These are phyloP conservation scores for Acorus gramineus DNA, from an alignment of 106 monocot genomes.

Conservation along the genomic window DNA sequence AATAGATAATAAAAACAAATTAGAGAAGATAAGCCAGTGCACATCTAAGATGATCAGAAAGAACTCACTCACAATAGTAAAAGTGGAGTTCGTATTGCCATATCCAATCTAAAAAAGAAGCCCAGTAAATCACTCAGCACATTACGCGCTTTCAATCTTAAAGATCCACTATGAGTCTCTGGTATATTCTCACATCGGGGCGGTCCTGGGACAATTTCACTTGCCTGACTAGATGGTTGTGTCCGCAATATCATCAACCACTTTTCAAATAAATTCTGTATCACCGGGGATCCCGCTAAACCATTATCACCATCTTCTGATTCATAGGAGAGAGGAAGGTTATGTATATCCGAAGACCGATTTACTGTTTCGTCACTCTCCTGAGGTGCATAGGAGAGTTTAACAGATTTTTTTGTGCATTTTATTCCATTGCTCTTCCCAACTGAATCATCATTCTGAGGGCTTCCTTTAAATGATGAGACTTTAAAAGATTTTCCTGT, in stretches of 20 bases:
- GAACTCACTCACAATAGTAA: slow-evolving; percentile 47
- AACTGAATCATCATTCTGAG: slow-evolving; percentile 28
- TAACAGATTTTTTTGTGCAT: slow-evolving; percentile 21
- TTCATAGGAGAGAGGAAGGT: slow-evolving; percentile 19
- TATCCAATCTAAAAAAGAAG: slow-evolving; percentile 39
- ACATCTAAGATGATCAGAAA: no score
- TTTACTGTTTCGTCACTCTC: slow-evolving; percentile 27
- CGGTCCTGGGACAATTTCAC: slow-evolving; percentile 9
- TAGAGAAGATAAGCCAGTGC: no score
- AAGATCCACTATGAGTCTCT: slow-evolving; percentile 8
- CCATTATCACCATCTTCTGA: slow-evolving; percentile 18
- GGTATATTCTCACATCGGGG: slow-evolving; percentile 1
- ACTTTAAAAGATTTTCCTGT: slow-evolving; percentile 35
- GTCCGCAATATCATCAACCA: slow-evolving; percentile 43
- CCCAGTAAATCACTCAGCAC: slow-evolving; percentile 18
- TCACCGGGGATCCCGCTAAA: slow-evolving; percentile 18
- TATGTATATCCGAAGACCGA: slow-evolving; percentile 26
- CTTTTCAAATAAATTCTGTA: slow-evolving; percentile 42
- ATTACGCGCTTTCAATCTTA: slow-evolving; percentile 8
- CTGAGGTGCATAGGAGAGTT: slow-evolving; percentile 24
- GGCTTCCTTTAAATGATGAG: slow-evolving; percentile 46
- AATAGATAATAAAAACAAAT: no score
- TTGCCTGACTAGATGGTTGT: slow-evolving; percentile 16
- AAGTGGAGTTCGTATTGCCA: slow-evolving; percentile 44
- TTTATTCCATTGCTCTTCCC: slow-evolving; percentile 21